Evolutionary conservation across 148 eudicot species (phyloP), one percentile per base, ranked within the genome.

Genomic region (Hydrangea macrophylla): DNA sequence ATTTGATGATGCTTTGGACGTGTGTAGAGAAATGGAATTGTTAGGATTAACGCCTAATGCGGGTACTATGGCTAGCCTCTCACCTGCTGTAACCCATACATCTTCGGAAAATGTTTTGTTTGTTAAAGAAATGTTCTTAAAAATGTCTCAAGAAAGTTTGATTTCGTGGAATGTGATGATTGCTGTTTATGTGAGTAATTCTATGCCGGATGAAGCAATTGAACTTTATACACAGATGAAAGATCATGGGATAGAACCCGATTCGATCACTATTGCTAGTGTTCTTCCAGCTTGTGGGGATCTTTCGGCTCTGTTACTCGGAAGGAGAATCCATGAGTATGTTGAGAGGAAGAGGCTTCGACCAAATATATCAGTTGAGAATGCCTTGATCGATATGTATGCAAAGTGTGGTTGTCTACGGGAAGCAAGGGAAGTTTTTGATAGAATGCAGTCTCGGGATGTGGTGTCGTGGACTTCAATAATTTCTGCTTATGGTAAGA

Each of bases 251-350:
- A 66, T 86, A n/a, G 76, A 86, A 30, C 85, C 92, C 0, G 90
- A 91, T 79, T 81, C 80, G 6, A 82, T 91, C 22, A 86, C 90
- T 4, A 24, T 88, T 54, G 88, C 90, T 25, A 91, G 88, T 57
- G 71, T 88, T 68, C 94, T 91, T 57, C 97, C 97, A 56, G 95
- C 97, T 48, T 91, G 90, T 76, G 95, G 92, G 25, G 95, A 91
- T 77, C 88, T 91, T 71, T 84, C 83, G 27, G 97, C 95, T 24
- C 65, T 91, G 17, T 75, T 82, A 26, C 23, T 85, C 5, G 97
- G 95, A 66, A 83, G 75, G 79, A 63, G 75, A 67, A 83, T 91
- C 70, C 95, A 88, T 58, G 70, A 80, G 6, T 83, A 70, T 32
- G 77, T 83, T 6, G 70, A 83, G 62, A 83, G 65, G 64, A 83